Evolutionary conservation across 495 filamentous ascomycete species (phyloP), one percentile per base, ranked within the genome.

Genomic region (Acidomyces sp.): DNA sequence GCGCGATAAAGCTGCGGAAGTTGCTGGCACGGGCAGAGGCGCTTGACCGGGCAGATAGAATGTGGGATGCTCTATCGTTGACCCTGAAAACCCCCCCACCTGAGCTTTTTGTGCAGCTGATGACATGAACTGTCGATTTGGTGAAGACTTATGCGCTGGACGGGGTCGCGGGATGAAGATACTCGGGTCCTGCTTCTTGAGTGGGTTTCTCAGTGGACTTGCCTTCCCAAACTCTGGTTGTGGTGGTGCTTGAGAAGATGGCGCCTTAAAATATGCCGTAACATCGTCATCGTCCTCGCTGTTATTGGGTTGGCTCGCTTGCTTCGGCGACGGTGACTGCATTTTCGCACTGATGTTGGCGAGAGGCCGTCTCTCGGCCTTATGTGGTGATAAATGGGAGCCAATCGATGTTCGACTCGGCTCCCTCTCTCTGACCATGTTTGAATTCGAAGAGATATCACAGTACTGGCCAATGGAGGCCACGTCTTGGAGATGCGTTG

Each of bases 151-250:
- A 13, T 41, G 31, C 9, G 43, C 35, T 19, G 36, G 51, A 37
- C 48, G 41, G 20, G 29, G 43, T 21, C 43, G 45, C 11, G 48
- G 48, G 2, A 45, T 34, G 32, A 49, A 53, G 10, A 50, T 11
- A 28, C 17, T 53, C 0, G 44, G 39, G 9, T 50, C 27, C 15
- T 48, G 51, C 27, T 55, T 55, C 48, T 52, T 54, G 11, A 62
- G 49, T 16, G 55, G 55, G 38, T 62, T 62, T 23, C 55, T 37
- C 18, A 66, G 42, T 10, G 63, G 66, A 43, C 74, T 77, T 2
- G 74, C 59, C 46, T 71, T 71, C 20, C 74, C 74, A 47, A 78
- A 78, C 51, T 78, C 69, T 26, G 71, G 68, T 27, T 68, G 55
- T 3, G 26, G 3, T 21, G 49, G 30, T 18, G 39, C 25, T 24